Evolutionary conservation across 2,329 filamentous ascomycete species (phyloP), one percentile per base, ranked within the genome.

Genomic region (Pyrenochaeta sp.): DNA sequence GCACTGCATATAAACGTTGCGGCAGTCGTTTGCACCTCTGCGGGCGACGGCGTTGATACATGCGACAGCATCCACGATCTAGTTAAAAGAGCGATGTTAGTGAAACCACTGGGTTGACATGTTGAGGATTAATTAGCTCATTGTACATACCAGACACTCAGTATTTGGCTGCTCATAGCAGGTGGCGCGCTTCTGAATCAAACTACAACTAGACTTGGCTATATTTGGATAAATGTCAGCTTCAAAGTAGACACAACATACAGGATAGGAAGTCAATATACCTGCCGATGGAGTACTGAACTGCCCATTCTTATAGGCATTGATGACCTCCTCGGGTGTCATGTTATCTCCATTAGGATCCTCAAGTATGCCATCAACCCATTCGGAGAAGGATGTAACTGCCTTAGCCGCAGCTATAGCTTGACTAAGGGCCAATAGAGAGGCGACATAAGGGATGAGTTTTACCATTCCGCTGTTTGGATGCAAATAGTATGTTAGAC

Each of bases 301-400:
- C 20, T 57, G 39, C 40, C 49, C 54, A 44, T 18, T 43, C 30
- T 54, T 29, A 33, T 29, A 57, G 46, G 54, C 54, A 49, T 44
- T 39, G 23, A 57, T 18, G 36, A 57, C 54, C 46, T 57, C 54
- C 45, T 57, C 49, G 27, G 54, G 54, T 41, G 54, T 54, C 54
- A 57, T 57, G 33, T 57, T 54, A 18, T 57, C 54, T 23, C 54
- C 54, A 53, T 50, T 37, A 17, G 54, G 49, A 27, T 57, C 45
- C 36, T 49, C 42, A 37, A 57, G 31, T 5, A 57, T 57, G n/a
- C 54, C 54, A 44, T 57, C 54, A 45, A 57, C 54, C 54, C 54
- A 57, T 46, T 57, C 54, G 14, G 54, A 51, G 48, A 54, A 57
- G 41, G 54, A 57, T 32, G 45, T 47, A 10, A 57, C 50, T 47